A percentile compares a stretch with the other conserved stretches of the same genome.
phyloP scores from a whole-genome alignment of 805 yeast genomes.

The Wickerhamiella occidentalis region DNA sequence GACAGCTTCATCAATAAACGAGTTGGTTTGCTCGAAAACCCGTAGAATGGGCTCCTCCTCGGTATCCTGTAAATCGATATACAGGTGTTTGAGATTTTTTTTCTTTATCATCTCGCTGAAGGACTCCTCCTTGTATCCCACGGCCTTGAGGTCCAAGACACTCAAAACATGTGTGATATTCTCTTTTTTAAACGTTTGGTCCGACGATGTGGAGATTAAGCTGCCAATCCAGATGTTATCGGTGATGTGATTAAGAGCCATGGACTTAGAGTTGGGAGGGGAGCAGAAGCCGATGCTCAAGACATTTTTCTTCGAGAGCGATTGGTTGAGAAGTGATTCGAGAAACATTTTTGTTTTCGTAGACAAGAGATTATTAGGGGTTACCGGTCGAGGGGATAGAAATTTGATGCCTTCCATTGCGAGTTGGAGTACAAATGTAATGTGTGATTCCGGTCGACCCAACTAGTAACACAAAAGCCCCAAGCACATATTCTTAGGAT shows the following conservation, averaged over 20 bases:
- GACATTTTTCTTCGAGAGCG: not conserved
- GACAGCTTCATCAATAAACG: constrained; percentile 51
- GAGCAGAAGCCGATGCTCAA: not conserved
- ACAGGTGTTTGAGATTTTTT: constrained; percentile 14
- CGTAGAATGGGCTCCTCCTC: constrained; percentile 53
- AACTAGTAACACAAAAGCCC: too few species aligned
- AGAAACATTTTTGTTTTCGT: not conserved
- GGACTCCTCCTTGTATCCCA: constrained; percentile 10
- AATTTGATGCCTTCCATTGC: too few species aligned
- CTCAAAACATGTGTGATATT: constrained; percentile 65
- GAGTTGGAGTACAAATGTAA: too few species aligned
- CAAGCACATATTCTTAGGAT: too few species aligned
- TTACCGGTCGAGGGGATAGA: not conserved
- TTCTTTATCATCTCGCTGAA: constrained; percentile 11
- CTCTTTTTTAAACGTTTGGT: constrained; percentile 38
- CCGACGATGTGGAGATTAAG: constrained; percentile 47
- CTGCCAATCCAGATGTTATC: constrained; percentile 73
- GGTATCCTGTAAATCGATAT: constrained; percentile 58
- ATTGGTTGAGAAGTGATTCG: not conserved
- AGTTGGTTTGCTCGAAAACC: constrained; percentile 46
- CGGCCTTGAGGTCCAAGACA: constrained; percentile 34
- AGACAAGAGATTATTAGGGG: not conserved
- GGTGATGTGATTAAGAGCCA: constrained; percentile 46
- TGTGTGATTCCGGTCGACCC: too few species aligned
- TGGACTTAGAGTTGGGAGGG: constrained; percentile 11